Base-by-base conservation (phyloP, 352 stramenopile species). In the Saprolegnia parasitica region DNA sequence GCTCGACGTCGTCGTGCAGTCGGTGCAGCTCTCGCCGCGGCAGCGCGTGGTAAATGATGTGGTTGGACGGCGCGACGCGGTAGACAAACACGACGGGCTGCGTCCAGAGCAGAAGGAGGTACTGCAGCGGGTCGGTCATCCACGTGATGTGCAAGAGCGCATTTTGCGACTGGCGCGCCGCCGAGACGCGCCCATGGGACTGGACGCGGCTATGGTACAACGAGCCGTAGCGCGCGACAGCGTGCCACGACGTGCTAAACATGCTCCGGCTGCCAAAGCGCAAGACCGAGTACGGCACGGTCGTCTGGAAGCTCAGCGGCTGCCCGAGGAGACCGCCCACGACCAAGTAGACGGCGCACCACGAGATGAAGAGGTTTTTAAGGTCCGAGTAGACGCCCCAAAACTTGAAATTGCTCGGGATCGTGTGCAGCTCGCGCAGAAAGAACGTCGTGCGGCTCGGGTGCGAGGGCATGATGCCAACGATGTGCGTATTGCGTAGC, bases 61-160 rank as follows among this genome's bases (percentile, higher is more conserved):
- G 11, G 11, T 60, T 18, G 13, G 52, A 21, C 11, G 52, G 11
- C 9, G 11, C 13, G 3, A 60, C 35, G 52, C 52, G 52, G 9
- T 60, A 60, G 13, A 4, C 4, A n/a, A 42, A 60, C 13, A 60
- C 52, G 35, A 60, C 52, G 24, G 52, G 52, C 35, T 40, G 52
- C 24, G 52, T 60, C 52, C 52, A 60, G 35, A 60, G 52, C 24
- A 60, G 10, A 3, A 18, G 11, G 3, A 60, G 4, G 35, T 60
- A 24, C 52, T 60, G 52, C 11, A 60, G 24, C 13, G 52, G 52
- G 52, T 60, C 52, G 11, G 52, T 60, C 52, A 60, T 60, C 52
- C 52, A 60, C 35, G 52, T 11, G 9, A 60, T n/a, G 20, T 60
- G 52, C 52, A 60, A 2, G 13, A 60, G 52, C 24, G 52, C 52